phyloP scores from a whole-genome alignment of 1,284 basidiomycete genomes.

The Meripilus lineatus region DNA sequence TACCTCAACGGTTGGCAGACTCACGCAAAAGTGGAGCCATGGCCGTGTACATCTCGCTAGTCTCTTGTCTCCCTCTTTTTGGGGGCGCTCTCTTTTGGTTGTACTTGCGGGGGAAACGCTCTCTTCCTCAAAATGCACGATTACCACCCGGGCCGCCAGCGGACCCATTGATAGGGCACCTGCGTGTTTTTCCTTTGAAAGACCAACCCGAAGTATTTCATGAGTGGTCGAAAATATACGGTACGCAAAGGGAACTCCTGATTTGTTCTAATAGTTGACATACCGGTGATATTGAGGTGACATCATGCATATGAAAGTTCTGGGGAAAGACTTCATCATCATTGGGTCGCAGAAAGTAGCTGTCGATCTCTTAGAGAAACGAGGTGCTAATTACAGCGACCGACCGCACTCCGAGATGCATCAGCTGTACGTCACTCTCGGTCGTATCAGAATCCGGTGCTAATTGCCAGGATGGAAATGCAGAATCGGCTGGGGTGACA shows the following conservation, averaged over 20 bases:
- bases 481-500: constrained; percentile 51
- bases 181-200: constrained; percentile 5
- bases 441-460: no score
- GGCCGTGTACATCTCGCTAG: no score
- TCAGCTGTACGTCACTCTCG: constrained; percentile 4
- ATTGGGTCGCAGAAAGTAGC: constrained; percentile 8
- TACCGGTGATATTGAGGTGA: constrained; percentile 10
- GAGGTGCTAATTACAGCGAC: constrained; percentile 6
- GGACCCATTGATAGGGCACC: constrained; percentile 9
- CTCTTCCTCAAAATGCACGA: no score
- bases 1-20: no score
- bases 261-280: not conserved
- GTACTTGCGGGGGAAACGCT: no score
- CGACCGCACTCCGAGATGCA: constrained; percentile 7
- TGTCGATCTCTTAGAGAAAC: constrained; percentile 7
- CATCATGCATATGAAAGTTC: constrained; percentile 8
- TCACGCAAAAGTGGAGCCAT: no score
- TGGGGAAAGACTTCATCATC: constrained; percentile 13
- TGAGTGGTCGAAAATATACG: constrained; percentile 8
- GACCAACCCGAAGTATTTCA: constrained; percentile 3
- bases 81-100: no score
- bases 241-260: constrained; percentile 1
- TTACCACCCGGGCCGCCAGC: constrained; percentile 9
- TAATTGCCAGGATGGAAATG: not conserved
- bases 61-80: no score